These are phyloP conservation scores for Phytophthora constricta DNA, from an alignment of 352 stramenopile species.

Conservation along the genomic window DNA sequence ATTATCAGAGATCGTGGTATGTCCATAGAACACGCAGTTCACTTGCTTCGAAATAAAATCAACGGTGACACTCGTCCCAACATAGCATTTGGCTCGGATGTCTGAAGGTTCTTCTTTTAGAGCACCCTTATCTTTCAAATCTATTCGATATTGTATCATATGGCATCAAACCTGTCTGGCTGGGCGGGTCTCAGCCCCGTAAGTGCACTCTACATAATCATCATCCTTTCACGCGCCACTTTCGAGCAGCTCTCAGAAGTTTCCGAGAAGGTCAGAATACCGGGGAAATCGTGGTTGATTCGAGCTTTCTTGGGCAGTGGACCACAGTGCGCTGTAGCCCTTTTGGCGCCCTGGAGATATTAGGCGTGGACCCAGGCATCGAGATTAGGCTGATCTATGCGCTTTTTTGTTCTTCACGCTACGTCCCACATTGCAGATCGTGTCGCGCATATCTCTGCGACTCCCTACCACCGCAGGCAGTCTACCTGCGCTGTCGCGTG, in stretches of 20 bases:
- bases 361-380: neutral
- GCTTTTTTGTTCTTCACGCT: no score
- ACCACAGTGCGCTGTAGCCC: neutral
- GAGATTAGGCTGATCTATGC: conserved; percentile 7
- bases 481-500: no score
- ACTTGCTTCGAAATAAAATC: neutral
- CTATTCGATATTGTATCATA: neutral
- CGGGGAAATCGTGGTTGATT: conserved; percentile 5
- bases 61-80: neutral
- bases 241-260: conserved; percentile 1
- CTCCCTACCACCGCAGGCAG: no score
- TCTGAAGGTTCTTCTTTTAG: neutral
- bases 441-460: no score
- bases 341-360: conserved; percentile 11
- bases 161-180: neutral
- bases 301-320: conserved; percentile 1
- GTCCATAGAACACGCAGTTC: neutral
- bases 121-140: neutral
- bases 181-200: neutral
- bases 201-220: neutral
- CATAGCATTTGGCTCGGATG: neutral
- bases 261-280: conserved; percentile 8
- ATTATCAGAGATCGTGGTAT: neutral
- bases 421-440: no score
- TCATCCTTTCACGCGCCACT: neutral